Conservation (phyloP, 495 filamentous ascomycete species). For the Usnea hakonensis region DNA sequence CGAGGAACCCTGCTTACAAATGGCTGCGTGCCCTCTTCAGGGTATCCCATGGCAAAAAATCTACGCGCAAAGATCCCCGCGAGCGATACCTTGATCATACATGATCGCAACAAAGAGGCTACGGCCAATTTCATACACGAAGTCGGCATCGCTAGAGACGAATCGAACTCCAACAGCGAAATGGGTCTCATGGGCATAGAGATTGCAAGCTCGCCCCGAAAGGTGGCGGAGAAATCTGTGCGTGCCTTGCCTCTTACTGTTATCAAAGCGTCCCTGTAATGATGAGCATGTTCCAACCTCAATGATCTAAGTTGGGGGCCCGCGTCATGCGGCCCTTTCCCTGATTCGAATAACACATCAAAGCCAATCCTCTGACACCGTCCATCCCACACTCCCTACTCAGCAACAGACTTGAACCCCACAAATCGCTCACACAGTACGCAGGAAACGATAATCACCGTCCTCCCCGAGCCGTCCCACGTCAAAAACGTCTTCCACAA, state of each 20-base stretch:
- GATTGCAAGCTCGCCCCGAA: conserved; percentile 48
- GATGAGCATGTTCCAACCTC: conserved; percentile 47
- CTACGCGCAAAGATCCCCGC: conserved; percentile 67
- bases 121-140: conserved; percentile 54
- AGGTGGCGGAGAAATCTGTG: conserved; percentile 68
- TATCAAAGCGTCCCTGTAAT: conserved; percentile 26
- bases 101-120: conserved; percentile 63
- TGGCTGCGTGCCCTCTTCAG: conserved; percentile 29
- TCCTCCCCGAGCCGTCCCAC: conserved; percentile 71
- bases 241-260: conserved; percentile 12
- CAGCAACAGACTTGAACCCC: background rate
- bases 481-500: conserved; percentile 64
- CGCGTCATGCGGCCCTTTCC: conserved; percentile 33
- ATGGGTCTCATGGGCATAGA: conserved; percentile 42
- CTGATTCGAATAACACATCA: conserved; percentile 45
- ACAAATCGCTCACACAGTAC: background rate
- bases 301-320: conserved; percentile 56
- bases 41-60: conserved; percentile 85
- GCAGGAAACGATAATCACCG: conserved; percentile 70
- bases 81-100: conserved; percentile 59
- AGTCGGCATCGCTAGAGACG: conserved; percentile 33
- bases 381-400: background rate
- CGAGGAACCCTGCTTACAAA: conserved; percentile 19
- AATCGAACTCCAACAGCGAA: background rate
- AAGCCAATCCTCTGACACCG: conserved; percentile 59